A percentile compares a stretch with the other conserved stretches of the same genome.
Evolutionary conservation across 495 filamentous ascomycete genomes (phyloP).

Genomic region (Penicillium desertorum): DNA sequence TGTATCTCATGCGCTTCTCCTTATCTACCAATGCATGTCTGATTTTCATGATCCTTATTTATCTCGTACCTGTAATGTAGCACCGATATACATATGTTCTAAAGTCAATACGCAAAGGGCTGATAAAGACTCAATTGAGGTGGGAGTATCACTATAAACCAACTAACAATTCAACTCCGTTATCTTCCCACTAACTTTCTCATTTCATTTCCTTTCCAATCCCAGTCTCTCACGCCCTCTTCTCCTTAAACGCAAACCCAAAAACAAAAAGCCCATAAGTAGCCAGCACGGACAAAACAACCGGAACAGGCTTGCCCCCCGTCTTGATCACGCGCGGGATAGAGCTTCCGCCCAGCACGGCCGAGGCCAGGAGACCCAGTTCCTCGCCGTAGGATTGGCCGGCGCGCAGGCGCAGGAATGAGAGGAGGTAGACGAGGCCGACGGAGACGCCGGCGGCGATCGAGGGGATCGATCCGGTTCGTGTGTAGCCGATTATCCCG

Average conservation of each 20-base stretch:
- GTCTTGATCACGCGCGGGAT: conserved; percentile 81
- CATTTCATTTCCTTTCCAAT: background rate
- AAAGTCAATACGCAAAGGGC: background rate
- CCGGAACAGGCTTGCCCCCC: conserved; percentile 69
- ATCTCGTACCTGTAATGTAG: background rate
- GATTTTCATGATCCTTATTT: background rate
- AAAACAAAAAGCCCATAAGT: conserved; percentile 67
- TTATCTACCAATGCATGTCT: conserved; percentile 5
- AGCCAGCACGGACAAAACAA: conserved; percentile 65
- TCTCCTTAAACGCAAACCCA: conserved; percentile 50
- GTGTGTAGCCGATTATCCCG: conserved; percentile 79
- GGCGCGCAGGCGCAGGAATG: conserved; percentile 37
- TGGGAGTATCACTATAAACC: background rate
- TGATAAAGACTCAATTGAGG: background rate
- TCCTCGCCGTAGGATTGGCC: conserved; percentile 71
- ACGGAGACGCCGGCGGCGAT: conserved; percentile 79
- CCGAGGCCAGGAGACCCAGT: conserved; percentile 72
- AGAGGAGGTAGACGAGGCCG: conserved; percentile 60
- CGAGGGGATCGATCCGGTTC: conserved; percentile 82
- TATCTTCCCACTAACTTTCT: background rate
- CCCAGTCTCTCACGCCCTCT: conserved; percentile 13
- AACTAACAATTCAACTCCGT: background rate
- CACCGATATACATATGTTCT: background rate
- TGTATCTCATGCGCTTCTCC: background rate
- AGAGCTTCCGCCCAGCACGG: conserved; percentile 75